Evolutionary conservation across 495 filamentous ascomycete species (phyloP).

Genomic region (Xylaria venustula): DNA sequence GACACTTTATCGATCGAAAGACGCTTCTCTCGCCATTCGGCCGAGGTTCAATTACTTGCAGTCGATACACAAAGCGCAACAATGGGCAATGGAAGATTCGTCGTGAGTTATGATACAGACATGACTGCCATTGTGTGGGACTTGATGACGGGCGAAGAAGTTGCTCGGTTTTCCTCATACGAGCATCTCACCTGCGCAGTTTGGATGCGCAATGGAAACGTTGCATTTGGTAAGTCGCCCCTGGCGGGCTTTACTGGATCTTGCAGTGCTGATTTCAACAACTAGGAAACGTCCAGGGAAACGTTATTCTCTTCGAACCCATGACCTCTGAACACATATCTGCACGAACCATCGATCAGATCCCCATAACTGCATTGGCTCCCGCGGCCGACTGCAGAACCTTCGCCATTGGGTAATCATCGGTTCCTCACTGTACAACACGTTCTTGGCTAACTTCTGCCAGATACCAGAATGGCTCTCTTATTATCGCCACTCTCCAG

Average conservation of each 20-base stretch:
- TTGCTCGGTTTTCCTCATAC: constrained; percentile 86
- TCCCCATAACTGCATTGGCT: constrained; percentile 85
- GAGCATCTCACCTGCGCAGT: constrained; percentile 79
- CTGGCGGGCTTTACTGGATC: constrained; percentile 1
- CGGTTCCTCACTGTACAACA: constrained; percentile 7
- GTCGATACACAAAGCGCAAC: constrained; percentile 94
- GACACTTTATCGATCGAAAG: constrained; percentile 89
- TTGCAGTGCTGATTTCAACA: constrained; percentile 14
- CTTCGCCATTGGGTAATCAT: constrained; percentile 87
- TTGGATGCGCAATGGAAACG: constrained; percentile 98
- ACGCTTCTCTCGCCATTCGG: constrained; percentile 78
- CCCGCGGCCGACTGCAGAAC: constrained; percentile 91
- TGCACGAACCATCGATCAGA: constrained; percentile 86
- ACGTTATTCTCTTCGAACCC: constrained; percentile 92
- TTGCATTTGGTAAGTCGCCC: constrained; percentile 77
- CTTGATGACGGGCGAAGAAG: constrained; percentile 84
- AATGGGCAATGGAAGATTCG: constrained; percentile 75
- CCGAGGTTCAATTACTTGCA: constrained; percentile 77
- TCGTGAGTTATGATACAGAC: constrained; percentile 89
- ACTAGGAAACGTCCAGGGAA: constrained; percentile 85
- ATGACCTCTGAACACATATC: constrained; percentile 91
- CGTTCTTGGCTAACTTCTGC: constrained; percentile 25
- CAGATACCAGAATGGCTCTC: constrained; percentile 94
- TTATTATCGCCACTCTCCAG: constrained; percentile 83
- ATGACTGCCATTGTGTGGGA: constrained; percentile 97